Base-by-base conservation (phyloP, 2,329 filamentous ascomycete genomes). In the Coniochaeta prunicola region DNA sequence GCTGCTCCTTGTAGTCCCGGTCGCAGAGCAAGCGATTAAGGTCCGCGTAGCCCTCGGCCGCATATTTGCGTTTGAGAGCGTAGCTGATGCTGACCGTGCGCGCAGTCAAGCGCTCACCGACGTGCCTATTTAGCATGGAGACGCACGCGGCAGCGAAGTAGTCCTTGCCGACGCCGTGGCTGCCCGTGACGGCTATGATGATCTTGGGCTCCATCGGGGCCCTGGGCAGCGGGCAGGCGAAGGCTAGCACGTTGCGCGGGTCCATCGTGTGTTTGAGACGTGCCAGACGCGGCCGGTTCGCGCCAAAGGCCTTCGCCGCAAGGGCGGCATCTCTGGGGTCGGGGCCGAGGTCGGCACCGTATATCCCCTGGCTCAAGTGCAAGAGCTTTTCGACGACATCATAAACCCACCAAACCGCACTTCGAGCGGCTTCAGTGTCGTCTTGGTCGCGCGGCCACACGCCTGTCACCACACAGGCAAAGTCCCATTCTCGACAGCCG, bases 401-500 rank as follows among this genome's bases (percentile, higher is more conserved):
- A 65, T 87, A 87, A 19, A 87, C 84, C 84, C 85, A 88, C 4
- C 65, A 58, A 3, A 80, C 66, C 1, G 69, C 73, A 58, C 66
- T 66, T 61, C 60, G 70, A 61, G 78, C 73, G 12, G 62, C 40
- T 53, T 72, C 68, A 0, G 74, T 79, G 48, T 67, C 75, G 62
- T 85, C 81, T 68, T 81, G 67, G 10, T 80, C 73, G 17, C 82
- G 79, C 2, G 74, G 73, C 84, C 84, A 88, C 59, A 86, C 78
- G 28, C 81, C 84, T 5, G 84, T 87, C 45, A 88, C 66, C 4
- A 87, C 81, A 63, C 84, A 88, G 53, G 84, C 84, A 71, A 80
- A 87, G 33, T 82, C 76, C 84, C 84, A 88, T 67, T 83, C 76
- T 69, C 84, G 80, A 72, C 80, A 85, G 50, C 85, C 83, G 58